Base-by-base conservation (phyloP, 345 rosid genomes). In the Hypericum perforatum region DNA sequence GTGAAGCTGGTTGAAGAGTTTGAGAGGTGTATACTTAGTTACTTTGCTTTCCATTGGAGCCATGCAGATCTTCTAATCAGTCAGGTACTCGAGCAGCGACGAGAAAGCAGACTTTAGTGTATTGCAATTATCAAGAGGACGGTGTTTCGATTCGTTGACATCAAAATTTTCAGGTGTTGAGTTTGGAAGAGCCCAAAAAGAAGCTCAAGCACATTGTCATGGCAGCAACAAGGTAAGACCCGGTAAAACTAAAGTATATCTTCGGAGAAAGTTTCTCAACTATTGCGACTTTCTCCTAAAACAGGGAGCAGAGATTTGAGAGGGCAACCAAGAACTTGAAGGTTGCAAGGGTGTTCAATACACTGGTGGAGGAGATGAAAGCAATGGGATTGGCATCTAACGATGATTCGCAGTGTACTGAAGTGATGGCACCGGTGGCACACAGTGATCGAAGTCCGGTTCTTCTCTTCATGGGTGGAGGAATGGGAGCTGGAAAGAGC, bases 401-500 rank as follows among this genome's bases (percentile, higher is more conserved):
- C 32, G 71, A 63, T 38, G 85, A 78, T 43, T 69, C 72, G 0
- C 63, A 62, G 2, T 81, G 82, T 51, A 77, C 74, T 0, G 95
- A 88, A 13, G 91, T 88, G 15, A 88, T 92, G 98, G 86, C 75
- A 8, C 98, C 97, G 8, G 77, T 76, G 48, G 86, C 86, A 13
- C 86, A 77, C 43, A 69, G 66, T 32, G 64, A 82, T 62, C 71
- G 98, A 0, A 85, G 98, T 56, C 97, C 98, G 6, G 94, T 92
- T 37, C 83, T 92, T 53, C 76, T 92, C 47, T 70, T 92, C 52
- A 85, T 92, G 98, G 98, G 98, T 7, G 98, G 98, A 3, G 98
- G 98, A 7, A 88, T 88, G 95, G 98, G 98, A 0, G 96, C 91
- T 6, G 98, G 98, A 49, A 92, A 88, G 57, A 92, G 96, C 75